Conservation (phyloP, 1,284 basidiomycete genomes). For the Cryptococcus sp. region DNA sequence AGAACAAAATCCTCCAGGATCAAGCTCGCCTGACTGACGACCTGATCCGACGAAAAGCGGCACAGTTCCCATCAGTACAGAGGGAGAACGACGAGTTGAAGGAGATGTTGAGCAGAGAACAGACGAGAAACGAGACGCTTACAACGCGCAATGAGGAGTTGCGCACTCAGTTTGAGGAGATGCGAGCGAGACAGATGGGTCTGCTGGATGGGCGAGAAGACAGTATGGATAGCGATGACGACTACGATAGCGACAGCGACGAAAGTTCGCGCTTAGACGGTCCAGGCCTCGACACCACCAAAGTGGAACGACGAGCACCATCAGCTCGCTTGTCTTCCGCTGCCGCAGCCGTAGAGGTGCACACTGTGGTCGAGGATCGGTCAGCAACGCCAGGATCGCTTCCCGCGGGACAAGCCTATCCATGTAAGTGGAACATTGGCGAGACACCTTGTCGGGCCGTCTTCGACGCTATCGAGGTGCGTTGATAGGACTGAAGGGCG, state of each 20-base stretch:
- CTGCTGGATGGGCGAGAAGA: slow-evolving; percentile 22
- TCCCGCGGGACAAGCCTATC: slow-evolving; percentile 2
- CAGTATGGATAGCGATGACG: too few species aligned
- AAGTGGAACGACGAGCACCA: too few species aligned
- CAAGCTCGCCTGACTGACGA: slow-evolving; percentile 47
- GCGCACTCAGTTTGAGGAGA: slow-evolving; percentile 23
- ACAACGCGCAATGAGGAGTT: slow-evolving; percentile 39
- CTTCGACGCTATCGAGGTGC: slow-evolving; percentile 19
- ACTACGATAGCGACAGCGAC: too few species aligned
- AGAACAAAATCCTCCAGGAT: slow-evolving; percentile 36
- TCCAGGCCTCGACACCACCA: too few species aligned
- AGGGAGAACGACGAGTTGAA: slow-evolving; percentile 23
- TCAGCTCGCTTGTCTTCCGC: too few species aligned
- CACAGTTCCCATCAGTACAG: slow-evolving; percentile 19
- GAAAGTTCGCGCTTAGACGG: too few species aligned
- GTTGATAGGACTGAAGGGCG: not conserved
- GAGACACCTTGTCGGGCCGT: slow-evolving; percentile 9
- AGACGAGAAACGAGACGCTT: slow-evolving; percentile 20
- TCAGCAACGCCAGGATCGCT: too few species aligned
- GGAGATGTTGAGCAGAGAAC: slow-evolving; percentile 5
- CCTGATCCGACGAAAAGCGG: slow-evolving; percentile 34
- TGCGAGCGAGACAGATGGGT: slow-evolving; percentile 39
- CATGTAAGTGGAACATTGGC: slow-evolving; percentile 9
- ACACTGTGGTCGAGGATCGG: too few species aligned
- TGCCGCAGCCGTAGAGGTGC: too few species aligned